Evolutionary conservation across 768 basidiomycete species (phyloP).

Genomic region (Leccinum uliginosum): DNA sequence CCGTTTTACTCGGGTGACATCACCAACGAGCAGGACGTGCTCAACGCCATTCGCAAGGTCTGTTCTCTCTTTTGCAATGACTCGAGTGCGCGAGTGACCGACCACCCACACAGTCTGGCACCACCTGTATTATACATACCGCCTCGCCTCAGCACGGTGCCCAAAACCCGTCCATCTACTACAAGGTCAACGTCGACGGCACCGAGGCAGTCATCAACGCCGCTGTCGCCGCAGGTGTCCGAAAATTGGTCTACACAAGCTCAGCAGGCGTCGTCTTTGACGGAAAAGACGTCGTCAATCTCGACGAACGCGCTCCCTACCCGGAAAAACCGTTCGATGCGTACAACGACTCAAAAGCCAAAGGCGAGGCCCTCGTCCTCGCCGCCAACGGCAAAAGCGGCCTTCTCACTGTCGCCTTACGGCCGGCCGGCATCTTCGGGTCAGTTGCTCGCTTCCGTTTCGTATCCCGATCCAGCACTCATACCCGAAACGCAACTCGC

Average conservation of each 20-base stretch:
- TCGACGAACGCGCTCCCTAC: slow-evolving; percentile 81
- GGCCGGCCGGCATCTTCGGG: slow-evolving; percentile 97
- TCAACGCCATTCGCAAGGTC: slow-evolving; percentile 71
- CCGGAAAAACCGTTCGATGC: slow-evolving; percentile 78
- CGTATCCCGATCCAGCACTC: background rate
- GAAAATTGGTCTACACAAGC: slow-evolving; percentile 91
- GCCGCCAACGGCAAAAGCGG: slow-evolving; percentile 83
- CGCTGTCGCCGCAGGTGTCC: slow-evolving; percentile 65
- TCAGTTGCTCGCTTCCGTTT: slow-evolving; percentile 31
- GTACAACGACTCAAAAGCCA: slow-evolving; percentile 92
- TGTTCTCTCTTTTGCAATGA: slow-evolving; percentile 14
- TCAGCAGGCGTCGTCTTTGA: slow-evolving; percentile 90
- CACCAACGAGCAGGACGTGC: slow-evolving; percentile 67
- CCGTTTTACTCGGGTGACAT: slow-evolving; percentile 91
- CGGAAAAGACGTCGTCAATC: slow-evolving; percentile 72
- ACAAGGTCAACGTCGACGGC: slow-evolving; percentile 92
- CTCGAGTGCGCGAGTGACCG: background rate
- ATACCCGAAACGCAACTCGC: background rate
- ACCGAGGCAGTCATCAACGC: slow-evolving; percentile 83
- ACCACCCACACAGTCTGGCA: slow-evolving; percentile 49
- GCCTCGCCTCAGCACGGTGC: slow-evolving; percentile 77
- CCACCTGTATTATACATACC: slow-evolving; percentile 93
- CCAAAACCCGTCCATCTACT: slow-evolving; percentile 68
- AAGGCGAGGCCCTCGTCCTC: slow-evolving; percentile 80
- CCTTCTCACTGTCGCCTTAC: slow-evolving; percentile 81